Conservation (phyloP, 2,329 filamentous ascomycete species). For the Ascochyta clinopodiicola region DNA sequence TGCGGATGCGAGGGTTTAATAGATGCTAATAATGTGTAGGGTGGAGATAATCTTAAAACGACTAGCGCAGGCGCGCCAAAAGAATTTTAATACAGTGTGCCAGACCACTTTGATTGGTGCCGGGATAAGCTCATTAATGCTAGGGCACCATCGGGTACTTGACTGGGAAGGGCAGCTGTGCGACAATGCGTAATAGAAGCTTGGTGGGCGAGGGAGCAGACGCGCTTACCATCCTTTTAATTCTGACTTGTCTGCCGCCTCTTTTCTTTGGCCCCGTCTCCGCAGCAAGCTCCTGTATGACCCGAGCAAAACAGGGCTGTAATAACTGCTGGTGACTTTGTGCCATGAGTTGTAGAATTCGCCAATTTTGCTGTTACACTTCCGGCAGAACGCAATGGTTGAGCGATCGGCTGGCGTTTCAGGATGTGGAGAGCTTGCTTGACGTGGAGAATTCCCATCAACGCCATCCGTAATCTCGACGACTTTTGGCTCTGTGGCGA, state of each 20-base stretch:
- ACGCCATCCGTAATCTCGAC: constrained; percentile 18
- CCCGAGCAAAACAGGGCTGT: constrained; percentile 42
- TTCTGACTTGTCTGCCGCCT: constrained; percentile 37
- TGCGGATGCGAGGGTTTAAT: constrained; percentile 38
- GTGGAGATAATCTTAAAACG: constrained; percentile 43
- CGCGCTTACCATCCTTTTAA: constrained; percentile 49
- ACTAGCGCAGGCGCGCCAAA: constrained; percentile 44
- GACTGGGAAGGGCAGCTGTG: constrained; percentile 38
- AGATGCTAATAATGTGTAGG: constrained; percentile 48
- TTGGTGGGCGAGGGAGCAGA: constrained; percentile 22
- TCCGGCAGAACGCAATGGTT: constrained; percentile 39
- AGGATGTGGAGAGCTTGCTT: constrained; percentile 2
- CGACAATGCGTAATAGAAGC: constrained; percentile 30
- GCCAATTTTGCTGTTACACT: constrained; percentile 37
- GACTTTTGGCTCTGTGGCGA: constrained; percentile 1
- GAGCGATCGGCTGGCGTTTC: constrained; percentile 27
- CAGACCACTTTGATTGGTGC: constrained; percentile 38
- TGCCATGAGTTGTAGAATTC: constrained; percentile 49
- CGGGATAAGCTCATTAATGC: constrained; percentile 41
- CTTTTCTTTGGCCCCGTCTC: constrained; percentile 33
- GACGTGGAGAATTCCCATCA: constrained; percentile 19
- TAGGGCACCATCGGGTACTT: constrained; percentile 37
- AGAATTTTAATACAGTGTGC: constrained; percentile 45
- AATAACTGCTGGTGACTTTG: constrained; percentile 44
- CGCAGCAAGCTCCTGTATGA: constrained; percentile 42